Evolutionary conservation across 345 rosid species (phyloP).

Genomic region (Bruguiera gymnorhiza): DNA sequence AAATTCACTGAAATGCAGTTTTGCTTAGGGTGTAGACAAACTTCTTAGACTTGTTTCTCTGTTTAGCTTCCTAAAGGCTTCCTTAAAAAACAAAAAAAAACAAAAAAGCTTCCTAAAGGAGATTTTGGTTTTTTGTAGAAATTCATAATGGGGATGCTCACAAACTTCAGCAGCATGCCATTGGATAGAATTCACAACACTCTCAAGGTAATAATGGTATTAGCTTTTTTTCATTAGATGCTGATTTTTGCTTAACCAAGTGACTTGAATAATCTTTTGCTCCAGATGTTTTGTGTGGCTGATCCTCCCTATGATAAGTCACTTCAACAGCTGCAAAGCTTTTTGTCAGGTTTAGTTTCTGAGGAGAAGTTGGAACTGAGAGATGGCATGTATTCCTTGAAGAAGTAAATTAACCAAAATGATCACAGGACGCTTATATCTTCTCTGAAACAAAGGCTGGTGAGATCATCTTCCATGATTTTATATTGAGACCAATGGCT

Average conservation of each 20-base stretch:
- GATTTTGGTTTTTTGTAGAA: slow-evolving; percentile 47
- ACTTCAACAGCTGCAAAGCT: slow-evolving; percentile 87
- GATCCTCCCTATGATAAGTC: slow-evolving; percentile 93
- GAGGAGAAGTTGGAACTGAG: slow-evolving; percentile 85
- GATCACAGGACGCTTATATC: background rate
- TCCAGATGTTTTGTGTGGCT: slow-evolving; percentile 90
- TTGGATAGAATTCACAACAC: slow-evolving; percentile 86
- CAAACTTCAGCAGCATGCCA: slow-evolving; percentile 88
- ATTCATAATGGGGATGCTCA: slow-evolving; percentile 95
- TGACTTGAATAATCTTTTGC: slow-evolving; percentile 3
- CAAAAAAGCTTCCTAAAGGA: slow-evolving; percentile 10
- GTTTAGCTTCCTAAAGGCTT: slow-evolving; percentile 11
- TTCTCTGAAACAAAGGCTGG: background rate
- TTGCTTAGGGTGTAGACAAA: background rate
- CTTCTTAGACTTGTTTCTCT: no score
- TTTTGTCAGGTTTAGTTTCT: slow-evolving; percentile 71
- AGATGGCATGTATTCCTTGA: slow-evolving; percentile 75
- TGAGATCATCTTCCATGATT: background rate
- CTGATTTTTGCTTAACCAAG: background rate
- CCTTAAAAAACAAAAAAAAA: no score
- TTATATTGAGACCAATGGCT: background rate
- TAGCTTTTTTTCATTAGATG: background rate
- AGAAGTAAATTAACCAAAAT: slow-evolving; percentile 46
- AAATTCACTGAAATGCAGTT: background rate
- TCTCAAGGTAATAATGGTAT: slow-evolving; percentile 58